Evolutionary conservation across 257 asterid genomes (phyloP).

Genomic region (Solanum arcanum): DNA sequence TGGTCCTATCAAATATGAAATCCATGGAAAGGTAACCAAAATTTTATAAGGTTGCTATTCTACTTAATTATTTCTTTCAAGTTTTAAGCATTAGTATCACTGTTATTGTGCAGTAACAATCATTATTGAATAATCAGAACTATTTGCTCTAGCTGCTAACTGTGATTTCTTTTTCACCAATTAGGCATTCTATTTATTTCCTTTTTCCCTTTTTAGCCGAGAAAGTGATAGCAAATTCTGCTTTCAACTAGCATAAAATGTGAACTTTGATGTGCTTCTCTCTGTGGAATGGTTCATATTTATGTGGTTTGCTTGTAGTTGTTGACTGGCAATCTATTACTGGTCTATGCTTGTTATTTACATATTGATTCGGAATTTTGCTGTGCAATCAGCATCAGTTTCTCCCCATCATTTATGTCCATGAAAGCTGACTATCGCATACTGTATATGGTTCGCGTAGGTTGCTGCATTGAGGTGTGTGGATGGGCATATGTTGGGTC

Average conservation of each 20-base stretch:
- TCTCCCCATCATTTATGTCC: neutral
- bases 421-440: neutral
- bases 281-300: neutral
- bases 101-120: neutral
- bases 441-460: constrained; percentile 16
- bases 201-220: neutral
- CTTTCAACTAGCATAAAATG: neutral
- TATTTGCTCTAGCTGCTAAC: neutral
- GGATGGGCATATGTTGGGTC: constrained; percentile 85
- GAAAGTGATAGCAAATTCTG: neutral
- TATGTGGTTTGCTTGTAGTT: neutral
- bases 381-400: neutral
- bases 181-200: too few species aligned
- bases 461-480: constrained; percentile 77
- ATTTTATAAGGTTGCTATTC: neutral
- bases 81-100: neutral
- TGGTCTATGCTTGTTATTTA: neutral
- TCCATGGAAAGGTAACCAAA: constrained; percentile 85
- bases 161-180: neutral
- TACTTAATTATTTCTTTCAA: neutral
- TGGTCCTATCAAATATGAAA: constrained; percentile 82
- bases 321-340: too few species aligned
- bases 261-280: neutral
- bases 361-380: neutral
- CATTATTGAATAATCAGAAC: neutral